Evolutionary conservation across 1,284 basidiomycete species (phyloP), one percentile per base, ranked within the genome.

Genomic region (Pseudozyma sp.): DNA sequence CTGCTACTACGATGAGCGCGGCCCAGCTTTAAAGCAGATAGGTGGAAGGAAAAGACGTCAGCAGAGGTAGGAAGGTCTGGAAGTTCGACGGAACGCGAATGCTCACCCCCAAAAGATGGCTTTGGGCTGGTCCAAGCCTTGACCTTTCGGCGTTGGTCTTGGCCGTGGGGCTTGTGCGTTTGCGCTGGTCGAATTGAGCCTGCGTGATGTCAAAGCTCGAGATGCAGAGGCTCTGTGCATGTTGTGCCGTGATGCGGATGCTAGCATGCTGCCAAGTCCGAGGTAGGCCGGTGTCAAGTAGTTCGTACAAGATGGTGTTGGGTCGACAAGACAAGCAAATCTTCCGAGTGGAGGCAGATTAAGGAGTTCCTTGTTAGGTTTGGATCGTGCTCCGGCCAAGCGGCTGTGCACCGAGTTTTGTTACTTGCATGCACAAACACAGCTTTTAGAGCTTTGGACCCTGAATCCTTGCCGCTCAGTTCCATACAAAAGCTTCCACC

Each of bases 21-120:
- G 70, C 57, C 74, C 74, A 77, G 14, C 68, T n/a, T n/a, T n/a
- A n/a, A n/a, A n/a, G n/a, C n/a, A n/a, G n/a, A n/a, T n/a, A n/a
- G n/a, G n/a, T n/a, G n/a, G n/a, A n/a, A n/a, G n/a, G n/a, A n/a
- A n/a, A n/a, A n/a, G n/a, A n/a, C n/a, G n/a, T n/a, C 24, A 24
- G 24, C 4, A 24, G 24, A 24, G 24, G 24, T 24, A 24, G 24
- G 24, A n/a, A n/a, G n/a, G n/a, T n/a, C n/a, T n/a, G n/a, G n/a
- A n/a, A n/a, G n/a, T n/a, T n/a, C n/a, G n/a, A n/a, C n/a, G n/a
- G n/a, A n/a, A n/a, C n/a, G n/a, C n/a, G n/a, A n/a, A n/a, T n/a
- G n/a, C n/a, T 63, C 39, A 75, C 72, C 66, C 67, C 55, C 63
- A 67, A 43, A 75, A 66, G 53, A 75, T 75, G 14, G 67, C 58